Percentiles rank a stretch among this genome's conserved stretches.
phyloP scores from a whole-genome alignment of 2,329 filamentous ascomycete genomes.

The Aspergillus carbonarius region DNA sequence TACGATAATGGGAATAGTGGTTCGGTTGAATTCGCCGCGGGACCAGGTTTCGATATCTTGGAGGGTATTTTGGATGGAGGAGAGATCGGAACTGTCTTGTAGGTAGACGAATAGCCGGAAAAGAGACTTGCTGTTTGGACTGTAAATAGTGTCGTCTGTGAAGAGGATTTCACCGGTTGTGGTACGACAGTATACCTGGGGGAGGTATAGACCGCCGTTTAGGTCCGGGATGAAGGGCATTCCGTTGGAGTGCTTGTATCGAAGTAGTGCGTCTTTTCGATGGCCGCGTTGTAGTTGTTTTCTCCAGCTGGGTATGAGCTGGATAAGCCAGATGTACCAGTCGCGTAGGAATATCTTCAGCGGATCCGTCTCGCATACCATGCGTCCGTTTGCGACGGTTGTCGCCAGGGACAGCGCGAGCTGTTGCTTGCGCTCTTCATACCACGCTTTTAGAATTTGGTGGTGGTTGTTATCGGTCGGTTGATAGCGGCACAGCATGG shows the following conservation, averaged over 20 bases:
- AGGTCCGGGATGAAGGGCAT: conserved; percentile 34
- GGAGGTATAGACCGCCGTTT: conserved; percentile 33
- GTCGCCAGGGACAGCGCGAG: conserved; percentile 35
- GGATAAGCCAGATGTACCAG: conserved; percentile 33
- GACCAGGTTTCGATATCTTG: conserved; percentile 6
- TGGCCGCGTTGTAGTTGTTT: conserved; percentile 30
- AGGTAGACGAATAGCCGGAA: conserved; percentile 36
- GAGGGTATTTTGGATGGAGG: not conserved
- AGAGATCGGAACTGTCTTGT: conserved; percentile 3
- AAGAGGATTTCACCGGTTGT: conserved; percentile 19
- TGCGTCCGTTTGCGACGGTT: conserved; percentile 36
- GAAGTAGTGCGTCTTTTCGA: conserved; percentile 31
- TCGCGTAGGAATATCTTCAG: conserved; percentile 34
- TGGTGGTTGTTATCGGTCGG: conserved; percentile 18
- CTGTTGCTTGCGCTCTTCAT: conserved; percentile 40
- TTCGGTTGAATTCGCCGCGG: conserved; percentile 1
- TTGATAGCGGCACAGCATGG: conserved; percentile 25
- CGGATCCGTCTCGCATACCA: conserved; percentile 30
- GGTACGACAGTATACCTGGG: conserved; percentile 34
- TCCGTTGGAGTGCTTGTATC: conserved; percentile 28
- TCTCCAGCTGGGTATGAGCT: conserved; percentile 33
- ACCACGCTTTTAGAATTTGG: conserved; percentile 32
- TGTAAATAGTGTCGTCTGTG: conserved; percentile 37
- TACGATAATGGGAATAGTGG: conserved; percentile 12
- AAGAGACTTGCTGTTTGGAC: conserved; percentile 23